A percentile compares a stretch with the other conserved stretches of the same genome.
phyloP scores from a whole-genome alignment of 495 filamentous ascomycete species.

The Amphirosellinia nigrospora region DNA sequence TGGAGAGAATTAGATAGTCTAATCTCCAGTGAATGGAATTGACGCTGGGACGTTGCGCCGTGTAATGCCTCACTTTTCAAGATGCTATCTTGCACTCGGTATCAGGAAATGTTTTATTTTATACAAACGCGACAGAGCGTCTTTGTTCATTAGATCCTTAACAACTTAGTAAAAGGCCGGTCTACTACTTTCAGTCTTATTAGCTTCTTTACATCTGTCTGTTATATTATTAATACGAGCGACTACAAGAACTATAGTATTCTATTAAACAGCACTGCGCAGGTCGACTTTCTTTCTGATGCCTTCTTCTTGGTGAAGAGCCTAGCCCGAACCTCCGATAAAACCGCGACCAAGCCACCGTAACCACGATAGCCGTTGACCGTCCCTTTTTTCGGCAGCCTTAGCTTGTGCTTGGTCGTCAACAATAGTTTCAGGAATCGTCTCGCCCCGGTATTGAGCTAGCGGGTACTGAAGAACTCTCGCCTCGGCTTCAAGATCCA shows the following conservation, averaged over 20 bases:
- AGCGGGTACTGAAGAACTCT: constrained; percentile 22
- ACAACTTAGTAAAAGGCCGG: no score
- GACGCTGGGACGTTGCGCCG: no score
- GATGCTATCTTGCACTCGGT: no score
- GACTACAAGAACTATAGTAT: not conserved
- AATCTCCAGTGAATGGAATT: no score
- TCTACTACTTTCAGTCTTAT: no score
- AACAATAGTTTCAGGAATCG: not conserved
- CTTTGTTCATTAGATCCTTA: no score
- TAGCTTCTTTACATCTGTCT: not conserved
- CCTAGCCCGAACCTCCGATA: not conserved
- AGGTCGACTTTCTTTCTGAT: no score
- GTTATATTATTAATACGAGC: not conserved
- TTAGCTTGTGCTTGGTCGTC: not conserved
- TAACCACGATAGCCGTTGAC: not conserved
- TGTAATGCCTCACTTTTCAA: no score
- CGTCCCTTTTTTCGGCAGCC: not conserved
- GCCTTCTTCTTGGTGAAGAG: not conserved
- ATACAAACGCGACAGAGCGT: no score
- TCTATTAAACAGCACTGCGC: not conserved
- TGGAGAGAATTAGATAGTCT: no score
- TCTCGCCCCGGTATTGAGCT: constrained; percentile 7
- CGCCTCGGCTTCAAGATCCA: constrained; percentile 27
- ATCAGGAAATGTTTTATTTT: no score
- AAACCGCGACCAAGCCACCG: not conserved